Base-by-base conservation (phyloP, 2,329 filamentous ascomycete species). In the Ploettnerulaceae sp. region DNA sequence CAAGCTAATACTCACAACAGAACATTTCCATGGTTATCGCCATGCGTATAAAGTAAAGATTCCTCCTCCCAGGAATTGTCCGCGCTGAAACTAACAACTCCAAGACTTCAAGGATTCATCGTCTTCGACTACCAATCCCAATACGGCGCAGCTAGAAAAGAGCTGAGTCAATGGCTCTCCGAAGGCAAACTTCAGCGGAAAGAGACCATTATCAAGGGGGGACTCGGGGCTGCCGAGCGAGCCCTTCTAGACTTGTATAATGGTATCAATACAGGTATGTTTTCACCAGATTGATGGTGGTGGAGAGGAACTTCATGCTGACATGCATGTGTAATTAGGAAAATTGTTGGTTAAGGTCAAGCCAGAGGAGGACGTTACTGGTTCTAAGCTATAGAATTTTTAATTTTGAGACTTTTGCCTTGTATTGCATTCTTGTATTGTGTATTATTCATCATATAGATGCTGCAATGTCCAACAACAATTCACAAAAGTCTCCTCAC, bases 121-220 rank as follows among this genome's bases (percentile, higher is more conserved):
- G 76, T 88, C 38, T 77, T 86, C 45, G 86, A 89, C 63, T 86
- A 75, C 59, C 66, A 64, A 4, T 68, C 74, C 42, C 71, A 82
- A 58, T 85, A 76, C 61, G 60, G 71, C 0, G 63, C 67, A 32
- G 86, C 82, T 1, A 67, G 75, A 55, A 69, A 74, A 60, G 73
- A 88, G 57, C 68, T 89, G 11, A 73, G 74, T 1, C 65, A 76
- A 53, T 89, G 85, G 84, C 62, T 88, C n/a, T 68, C 70, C 2
- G 79, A 87, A 61, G 86, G 86, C 39, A 86, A 82, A 68, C 65
- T 90, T 53, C 79, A 86, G 74, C 69, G 80, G 47, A 81, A 82
- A 62, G 83, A 89, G 66, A 82, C 81, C 2, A 75, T 90, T 47
- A 66, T 89, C 51, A 75, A 75, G 57, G 84, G 84, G n/a, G 85